A percentile compares a stretch with the other conserved stretches of the same genome.
phyloP scores from a whole-genome alignment of 768 basidiomycete genomes.

The Aureoboletus auriporus region DNA sequence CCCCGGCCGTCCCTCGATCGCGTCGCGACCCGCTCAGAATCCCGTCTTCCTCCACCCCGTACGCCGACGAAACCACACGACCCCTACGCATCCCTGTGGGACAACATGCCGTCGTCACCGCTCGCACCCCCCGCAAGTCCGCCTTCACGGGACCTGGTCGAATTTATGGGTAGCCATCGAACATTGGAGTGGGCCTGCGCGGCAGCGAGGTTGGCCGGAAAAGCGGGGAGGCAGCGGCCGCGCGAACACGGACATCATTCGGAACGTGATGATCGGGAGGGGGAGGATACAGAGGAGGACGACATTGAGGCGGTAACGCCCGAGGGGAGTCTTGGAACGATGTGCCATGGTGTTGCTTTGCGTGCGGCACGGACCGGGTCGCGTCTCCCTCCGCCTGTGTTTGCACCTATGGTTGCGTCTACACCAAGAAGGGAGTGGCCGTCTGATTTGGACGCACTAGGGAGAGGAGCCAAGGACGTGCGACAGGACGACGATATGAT shows the following conservation, averaged over 20 bases:
- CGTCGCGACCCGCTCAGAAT: conserved; percentile 28
- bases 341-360: no score
- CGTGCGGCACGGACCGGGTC: neutral
- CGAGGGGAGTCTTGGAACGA: conserved; percentile 43
- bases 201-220: conserved; percentile 48
- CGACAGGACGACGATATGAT: conserved; percentile 62
- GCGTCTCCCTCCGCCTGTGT: neutral
- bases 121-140: conserved; percentile 35
- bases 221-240: conserved; percentile 28
- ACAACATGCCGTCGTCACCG: conserved; percentile 41
- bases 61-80: conserved; percentile 29
- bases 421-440: conserved; percentile 1
- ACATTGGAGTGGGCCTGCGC: conserved; percentile 33
- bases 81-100: conserved; percentile 27
- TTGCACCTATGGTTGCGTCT: neutral
- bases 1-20: conserved; percentile 31
- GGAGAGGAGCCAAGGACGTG: conserved; percentile 8
- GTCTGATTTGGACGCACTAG: neutral
- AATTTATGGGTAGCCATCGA: conserved; percentile 25
- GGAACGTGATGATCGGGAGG: conserved; percentile 24
- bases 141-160: conserved; percentile 28
- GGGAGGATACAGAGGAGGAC: conserved; percentile 62
- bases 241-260: no score
- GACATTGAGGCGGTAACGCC: conserved; percentile 64
- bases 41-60: conserved; percentile 26